Conservation (phyloP, 306 rosid genomes). For the Glycine tomentella region DNA sequence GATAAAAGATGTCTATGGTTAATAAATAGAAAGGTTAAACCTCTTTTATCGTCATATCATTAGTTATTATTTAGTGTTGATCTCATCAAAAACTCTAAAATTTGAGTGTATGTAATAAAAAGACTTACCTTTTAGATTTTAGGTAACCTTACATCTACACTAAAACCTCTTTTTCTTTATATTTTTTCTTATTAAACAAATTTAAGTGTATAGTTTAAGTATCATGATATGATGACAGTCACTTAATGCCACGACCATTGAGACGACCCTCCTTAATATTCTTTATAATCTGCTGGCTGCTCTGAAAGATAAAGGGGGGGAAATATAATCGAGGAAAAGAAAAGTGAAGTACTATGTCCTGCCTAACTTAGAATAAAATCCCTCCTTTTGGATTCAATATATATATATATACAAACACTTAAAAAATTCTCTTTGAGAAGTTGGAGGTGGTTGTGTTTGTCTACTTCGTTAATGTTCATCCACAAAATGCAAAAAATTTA, state of each 20-base stretch:
- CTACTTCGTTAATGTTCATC: slow-evolving; percentile 51
- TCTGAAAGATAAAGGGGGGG: background rate
- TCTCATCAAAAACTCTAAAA: no score
- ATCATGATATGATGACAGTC: slow-evolving; percentile 47
- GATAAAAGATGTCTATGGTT: no score
- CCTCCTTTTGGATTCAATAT: slow-evolving; percentile 36
- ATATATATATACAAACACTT: slow-evolving; percentile 37
- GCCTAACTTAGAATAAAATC: slow-evolving; percentile 41
- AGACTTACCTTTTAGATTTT: no score
- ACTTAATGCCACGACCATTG: slow-evolving; percentile 33
- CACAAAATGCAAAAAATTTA: slow-evolving; percentile 43
- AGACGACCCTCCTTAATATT: slow-evolving; percentile 30
- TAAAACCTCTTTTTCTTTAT: slow-evolving; percentile 32
- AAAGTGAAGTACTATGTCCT: slow-evolving; percentile 26
- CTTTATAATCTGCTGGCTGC: background rate
- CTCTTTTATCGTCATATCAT: no score
- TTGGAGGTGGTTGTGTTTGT: slow-evolving; percentile 53
- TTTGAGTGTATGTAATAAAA: no score
- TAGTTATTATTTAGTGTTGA: no score
- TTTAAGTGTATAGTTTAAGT: slow-evolving; percentile 13
- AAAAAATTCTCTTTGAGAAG: slow-evolving; percentile 18
- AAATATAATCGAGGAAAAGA: background rate
- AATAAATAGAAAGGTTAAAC: no score
- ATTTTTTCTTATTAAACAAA: slow-evolving; percentile 14
- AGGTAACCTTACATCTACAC: no score